These are phyloP conservation scores for Ceriops tagal DNA, from an alignment of 345 rosid genomes.

Conservation along the genomic window DNA sequence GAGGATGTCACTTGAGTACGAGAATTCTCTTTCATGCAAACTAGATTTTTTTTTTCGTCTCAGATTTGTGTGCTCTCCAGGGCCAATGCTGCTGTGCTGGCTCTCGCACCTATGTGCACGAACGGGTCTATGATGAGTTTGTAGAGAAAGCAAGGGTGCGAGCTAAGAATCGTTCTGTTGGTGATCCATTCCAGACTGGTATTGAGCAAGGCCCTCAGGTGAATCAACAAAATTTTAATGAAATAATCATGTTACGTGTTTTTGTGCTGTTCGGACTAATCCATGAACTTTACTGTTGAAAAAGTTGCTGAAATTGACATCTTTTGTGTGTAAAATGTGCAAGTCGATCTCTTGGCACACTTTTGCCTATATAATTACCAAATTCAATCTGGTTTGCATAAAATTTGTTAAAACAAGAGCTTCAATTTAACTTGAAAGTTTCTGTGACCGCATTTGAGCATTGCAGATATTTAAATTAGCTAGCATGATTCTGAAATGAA, in stretches of 20 bases:
- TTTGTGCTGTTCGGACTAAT: no score
- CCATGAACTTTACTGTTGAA: no score
- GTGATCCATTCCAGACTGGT: slow-evolving; percentile 84
- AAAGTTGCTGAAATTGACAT: no score
- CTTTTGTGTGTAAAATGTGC: no score
- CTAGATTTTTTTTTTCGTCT: neutral
- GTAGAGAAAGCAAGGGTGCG: slow-evolving; percentile 79
- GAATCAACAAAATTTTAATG: slow-evolving; percentile 1
- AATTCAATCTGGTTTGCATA: no score
- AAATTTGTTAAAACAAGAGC: neutral
- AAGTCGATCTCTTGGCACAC: neutral
- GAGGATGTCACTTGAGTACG: neutral
- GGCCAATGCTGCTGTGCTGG: slow-evolving; percentile 98
- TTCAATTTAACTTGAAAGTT: neutral
- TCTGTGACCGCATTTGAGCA: neutral
- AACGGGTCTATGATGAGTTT: slow-evolving; percentile 74
- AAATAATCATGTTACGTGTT: no score
- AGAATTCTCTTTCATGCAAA: neutral
- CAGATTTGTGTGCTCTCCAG: slow-evolving; percentile 33
- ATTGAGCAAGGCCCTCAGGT: slow-evolving; percentile 99
- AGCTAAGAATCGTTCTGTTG: slow-evolving; percentile 62
- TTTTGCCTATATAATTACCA: neutral
- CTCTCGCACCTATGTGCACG: slow-evolving; percentile 93
- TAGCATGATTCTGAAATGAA: neutral
- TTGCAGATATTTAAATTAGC: neutral